Percentiles rank a stretch among this genome's conserved stretches.
Evolutionary conservation across 257 asterid genomes (phyloP).

Genomic region (Nicotiana tabacum): DNA sequence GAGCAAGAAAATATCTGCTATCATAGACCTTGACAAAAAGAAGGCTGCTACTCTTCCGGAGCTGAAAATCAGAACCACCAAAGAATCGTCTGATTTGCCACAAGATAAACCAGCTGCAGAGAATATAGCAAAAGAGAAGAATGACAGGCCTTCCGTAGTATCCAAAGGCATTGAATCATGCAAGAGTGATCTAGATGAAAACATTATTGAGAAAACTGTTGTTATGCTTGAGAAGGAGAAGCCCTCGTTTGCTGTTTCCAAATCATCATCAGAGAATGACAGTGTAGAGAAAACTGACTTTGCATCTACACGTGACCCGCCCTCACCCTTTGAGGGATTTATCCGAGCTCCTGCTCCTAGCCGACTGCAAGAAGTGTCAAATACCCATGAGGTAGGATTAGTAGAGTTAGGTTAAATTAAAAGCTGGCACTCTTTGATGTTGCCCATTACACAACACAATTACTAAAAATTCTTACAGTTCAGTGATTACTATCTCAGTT

Average conservation of each 20-base stretch:
- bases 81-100: slow-evolving; percentile 26
- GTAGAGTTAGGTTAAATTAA: neutral
- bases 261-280: slow-evolving; percentile 33
- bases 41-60: slow-evolving; percentile 83
- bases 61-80: slow-evolving; percentile 62
- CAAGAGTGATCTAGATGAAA: slow-evolving; percentile 44
- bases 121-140: slow-evolving; percentile 16
- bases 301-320: slow-evolving; percentile 36
- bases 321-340: slow-evolving; percentile 33
- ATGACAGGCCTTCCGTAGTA: slow-evolving; percentile 27
- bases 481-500: neutral
- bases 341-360: slow-evolving; percentile 26
- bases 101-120: slow-evolving; percentile 28
- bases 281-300: slow-evolving; percentile 30
- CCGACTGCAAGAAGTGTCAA: slow-evolving; percentile 30
- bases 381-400: slow-evolving; percentile 44
- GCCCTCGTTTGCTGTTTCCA: slow-evolving; percentile 37
- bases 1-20: slow-evolving; percentile 69
- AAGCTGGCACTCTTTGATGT: neutral
- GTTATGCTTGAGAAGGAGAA: slow-evolving; percentile 72
- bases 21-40: slow-evolving; percentile 69
- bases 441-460: neutral
- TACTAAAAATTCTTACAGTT: neutral
- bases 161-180: slow-evolving; percentile 29
- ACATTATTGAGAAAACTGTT: slow-evolving; percentile 74